phyloP scores from a whole-genome alignment of 164 flowering plant genomes.

The Kingdonia uniflora region DNA sequence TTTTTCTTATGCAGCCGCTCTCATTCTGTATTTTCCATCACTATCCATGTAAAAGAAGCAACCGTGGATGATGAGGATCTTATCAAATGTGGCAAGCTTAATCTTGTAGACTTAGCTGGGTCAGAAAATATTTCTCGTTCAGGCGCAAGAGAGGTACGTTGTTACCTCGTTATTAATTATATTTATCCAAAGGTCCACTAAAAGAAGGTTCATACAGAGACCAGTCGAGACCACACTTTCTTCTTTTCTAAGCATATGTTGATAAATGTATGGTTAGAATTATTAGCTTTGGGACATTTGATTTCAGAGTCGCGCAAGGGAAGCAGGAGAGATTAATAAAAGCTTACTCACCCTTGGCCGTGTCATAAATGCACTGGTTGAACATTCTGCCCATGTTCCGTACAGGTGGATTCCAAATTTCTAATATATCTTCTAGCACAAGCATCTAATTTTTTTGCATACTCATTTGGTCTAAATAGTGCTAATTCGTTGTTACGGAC shows the following conservation, averaged over 20 bases:
- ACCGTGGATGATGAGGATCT: slow-evolving; percentile 18
- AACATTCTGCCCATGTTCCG: slow-evolving; percentile 75
- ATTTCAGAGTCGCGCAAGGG: slow-evolving; percentile 73
- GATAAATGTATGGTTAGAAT: too few species aligned
- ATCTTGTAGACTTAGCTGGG: slow-evolving; percentile 27
- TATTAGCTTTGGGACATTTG: background rate
- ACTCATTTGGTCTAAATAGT: background rate
- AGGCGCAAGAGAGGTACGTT: slow-evolving; percentile 24
- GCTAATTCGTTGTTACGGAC: background rate
- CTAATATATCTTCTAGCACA: background rate
- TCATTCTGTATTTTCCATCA: slow-evolving; percentile 24
- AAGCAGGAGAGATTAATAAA: slow-evolving; percentile 94
- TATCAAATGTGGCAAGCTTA: slow-evolving; percentile 26
- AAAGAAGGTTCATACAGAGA: too few species aligned
- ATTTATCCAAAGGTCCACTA: too few species aligned
- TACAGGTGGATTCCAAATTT: slow-evolving; percentile 40
- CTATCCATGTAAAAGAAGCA: slow-evolving; percentile 21
- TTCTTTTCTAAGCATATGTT: too few species aligned
- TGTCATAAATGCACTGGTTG: slow-evolving; percentile 78
- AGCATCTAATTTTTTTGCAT: background rate
- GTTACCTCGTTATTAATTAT: too few species aligned
- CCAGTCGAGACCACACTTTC: too few species aligned
- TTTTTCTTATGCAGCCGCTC: slow-evolving; percentile 20
- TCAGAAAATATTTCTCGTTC: slow-evolving; percentile 24
- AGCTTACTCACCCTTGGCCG: slow-evolving; percentile 91